Evolutionary conservation across 192 early-diverging fungal species (phyloP).

Genomic region (Backusella tuberculispora): DNA sequence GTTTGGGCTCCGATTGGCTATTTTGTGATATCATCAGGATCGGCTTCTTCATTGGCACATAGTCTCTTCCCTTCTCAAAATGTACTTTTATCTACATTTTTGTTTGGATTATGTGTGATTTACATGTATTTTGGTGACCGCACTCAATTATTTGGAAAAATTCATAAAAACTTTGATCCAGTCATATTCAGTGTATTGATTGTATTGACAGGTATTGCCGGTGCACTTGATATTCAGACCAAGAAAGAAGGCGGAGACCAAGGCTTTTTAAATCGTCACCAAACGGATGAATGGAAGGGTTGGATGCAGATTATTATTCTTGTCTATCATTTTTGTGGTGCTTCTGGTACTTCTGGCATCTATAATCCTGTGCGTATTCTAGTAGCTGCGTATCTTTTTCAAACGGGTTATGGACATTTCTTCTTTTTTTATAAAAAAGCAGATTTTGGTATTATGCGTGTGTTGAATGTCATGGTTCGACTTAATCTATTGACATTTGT

Average conservation of each 20-base stretch:
- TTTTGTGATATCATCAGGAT: neutral
- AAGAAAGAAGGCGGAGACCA: slow-evolving; percentile 47
- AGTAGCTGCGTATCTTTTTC: slow-evolving; percentile 81
- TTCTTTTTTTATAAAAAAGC: slow-evolving; percentile 72
- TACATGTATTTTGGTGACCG: slow-evolving; percentile 74
- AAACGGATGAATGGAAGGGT: slow-evolving; percentile 89
- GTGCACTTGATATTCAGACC: slow-evolving; percentile 47
- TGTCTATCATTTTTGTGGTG: slow-evolving; percentile 75
- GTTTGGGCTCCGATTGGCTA: slow-evolving; percentile 44
- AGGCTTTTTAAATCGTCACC: slow-evolving; percentile 72
- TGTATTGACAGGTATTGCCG: slow-evolving; percentile 44
- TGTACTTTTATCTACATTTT: slow-evolving; percentile 48
- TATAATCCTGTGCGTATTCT: slow-evolving; percentile 77
- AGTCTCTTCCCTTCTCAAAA: slow-evolving; percentile 45
- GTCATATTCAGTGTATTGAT: slow-evolving; percentile 54
- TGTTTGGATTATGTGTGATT: slow-evolving; percentile 59
- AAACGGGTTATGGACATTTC: slow-evolving; percentile 85
- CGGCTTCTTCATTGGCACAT: neutral
- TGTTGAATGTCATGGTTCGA: slow-evolving; percentile 66
- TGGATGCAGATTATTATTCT: slow-evolving; percentile 85
- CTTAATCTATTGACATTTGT: slow-evolving; percentile 72
- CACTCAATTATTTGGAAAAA: slow-evolving; percentile 69
- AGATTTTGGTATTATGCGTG: slow-evolving; percentile 65
- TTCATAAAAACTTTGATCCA: slow-evolving; percentile 64
- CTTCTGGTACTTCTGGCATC: slow-evolving; percentile 63